Evolutionary conservation across 345 rosid genomes (phyloP), one percentile per base, ranked within the genome.

Genomic region (Salix suchowensis): DNA sequence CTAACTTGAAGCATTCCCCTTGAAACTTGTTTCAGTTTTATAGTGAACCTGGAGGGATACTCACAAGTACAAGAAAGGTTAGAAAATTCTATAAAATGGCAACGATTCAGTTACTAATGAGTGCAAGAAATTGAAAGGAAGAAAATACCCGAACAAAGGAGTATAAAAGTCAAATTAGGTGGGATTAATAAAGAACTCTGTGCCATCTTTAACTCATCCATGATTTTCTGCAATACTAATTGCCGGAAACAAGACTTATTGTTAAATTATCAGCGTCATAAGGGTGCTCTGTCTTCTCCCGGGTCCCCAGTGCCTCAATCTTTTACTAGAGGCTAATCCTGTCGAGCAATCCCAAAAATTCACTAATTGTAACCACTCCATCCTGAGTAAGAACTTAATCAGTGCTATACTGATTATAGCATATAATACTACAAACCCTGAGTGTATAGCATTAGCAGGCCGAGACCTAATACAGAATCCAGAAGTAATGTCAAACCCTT

Each of bases 101-200:
- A n/a, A 0, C 37, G 66, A 71, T 71, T 71, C 76, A 15, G 10
- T 39, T 2, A 16, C 16, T 68, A 62, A 39, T 13, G 81, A 73
- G 81, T 78, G 77, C 81, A 78, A 78, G 81, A 58, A 73, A 72
- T 21, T 15, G 8, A 23, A 54, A 67, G 37, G 58, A 15, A 15
- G 34, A 62, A 54, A 34, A 15, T 15, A 58, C 7, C 16, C 14
- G 0, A 9, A 23, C 44, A n/a, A 40, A 19, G 19, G 46, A 64
- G 67, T 15, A 65, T 69, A 39, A 52, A 40, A n/a, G 15, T 55
- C 14, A 61, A 37, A 14, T 66, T 78, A 73, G 68, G 76, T 77
- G 48, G 26, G 78, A 67, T 19, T 50, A 7, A 24, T 37, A 52
- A 11, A 66, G 36, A 7, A 58, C n/a, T 13, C 32, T 76, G 42